Evolutionary conservation across 2,329 filamentous ascomycete species (phyloP).

Genomic region (Sarocladiaceae sp.): DNA sequence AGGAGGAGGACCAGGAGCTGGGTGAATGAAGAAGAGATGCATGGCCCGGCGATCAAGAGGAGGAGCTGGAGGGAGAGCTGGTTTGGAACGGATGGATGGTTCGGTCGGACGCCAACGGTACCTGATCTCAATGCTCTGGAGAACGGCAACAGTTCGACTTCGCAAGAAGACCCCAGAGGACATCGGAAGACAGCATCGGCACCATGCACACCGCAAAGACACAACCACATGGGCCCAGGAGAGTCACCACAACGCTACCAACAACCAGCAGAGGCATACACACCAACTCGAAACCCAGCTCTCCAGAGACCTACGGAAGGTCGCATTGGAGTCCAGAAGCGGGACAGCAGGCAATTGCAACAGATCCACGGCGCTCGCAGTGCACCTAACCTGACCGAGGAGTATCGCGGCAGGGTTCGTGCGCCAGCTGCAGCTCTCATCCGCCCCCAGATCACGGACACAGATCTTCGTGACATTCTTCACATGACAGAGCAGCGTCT

Average conservation of each 20-base stretch:
- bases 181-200: neutral
- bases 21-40: slow-evolving; percentile 48
- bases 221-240: neutral
- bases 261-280: neutral
- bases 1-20: slow-evolving; percentile 29
- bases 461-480: slow-evolving; percentile 47
- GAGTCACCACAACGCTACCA: neutral
- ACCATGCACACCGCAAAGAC: slow-evolving; percentile 6
- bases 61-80: slow-evolving; percentile 19
- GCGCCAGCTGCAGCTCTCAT: slow-evolving; percentile 16
- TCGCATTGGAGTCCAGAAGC: slow-evolving; percentile 7
- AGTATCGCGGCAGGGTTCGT: slow-evolving; percentile 10
- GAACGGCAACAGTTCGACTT: slow-evolving; percentile 13
- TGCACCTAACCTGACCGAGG: slow-evolving; percentile 8
- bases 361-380: neutral
- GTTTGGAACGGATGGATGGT: slow-evolving; percentile 24
- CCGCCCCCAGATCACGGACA: slow-evolving; percentile 28
- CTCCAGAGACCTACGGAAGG: neutral
- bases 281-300: neutral
- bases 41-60: slow-evolving; percentile 38
- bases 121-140: slow-evolving; percentile 26
- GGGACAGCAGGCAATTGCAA: neutral
- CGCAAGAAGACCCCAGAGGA: neutral
- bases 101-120: slow-evolving; percentile 30
- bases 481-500: slow-evolving; percentile 49